Conservation (phyloP, 2,329 filamentous ascomycete species). For the Tricladium varicosporioides region DNA sequence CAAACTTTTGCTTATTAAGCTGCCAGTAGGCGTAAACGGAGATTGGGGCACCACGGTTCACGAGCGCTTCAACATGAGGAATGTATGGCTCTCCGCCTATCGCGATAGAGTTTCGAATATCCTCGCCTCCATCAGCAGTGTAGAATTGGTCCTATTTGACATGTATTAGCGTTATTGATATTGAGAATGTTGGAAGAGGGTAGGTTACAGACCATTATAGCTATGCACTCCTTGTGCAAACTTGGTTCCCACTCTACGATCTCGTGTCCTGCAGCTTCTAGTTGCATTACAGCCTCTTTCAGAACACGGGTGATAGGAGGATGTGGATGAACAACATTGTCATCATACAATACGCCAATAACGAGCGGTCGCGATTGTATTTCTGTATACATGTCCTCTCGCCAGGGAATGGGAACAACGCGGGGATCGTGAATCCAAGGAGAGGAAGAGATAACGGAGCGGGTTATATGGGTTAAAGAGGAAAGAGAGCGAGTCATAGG, state of each 20-base stretch:
- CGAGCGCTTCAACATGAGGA: slow-evolving; percentile 54
- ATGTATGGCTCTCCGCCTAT: slow-evolving; percentile 36
- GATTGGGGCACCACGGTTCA: slow-evolving; percentile 41
- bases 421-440: slow-evolving; percentile 43
- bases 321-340: slow-evolving; percentile 48
- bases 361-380: slow-evolving; percentile 39
- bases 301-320: slow-evolving; percentile 55
- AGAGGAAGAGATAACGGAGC: too few relatives aligned
- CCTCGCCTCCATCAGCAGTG: slow-evolving; percentile 21
- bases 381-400: slow-evolving; percentile 33
- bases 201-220: slow-evolving; percentile 45
- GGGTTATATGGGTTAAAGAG: too few relatives aligned
- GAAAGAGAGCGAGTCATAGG: too few relatives aligned
- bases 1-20: slow-evolving; percentile 19
- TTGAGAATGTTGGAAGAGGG: too few relatives aligned
- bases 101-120: slow-evolving; percentile 11
- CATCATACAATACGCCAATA: slow-evolving; percentile 51
- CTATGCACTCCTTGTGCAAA: slow-evolving; percentile 53
- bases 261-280: slow-evolving; percentile 51
- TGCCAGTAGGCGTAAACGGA: slow-evolving; percentile 15
- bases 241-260: slow-evolving; percentile 44
- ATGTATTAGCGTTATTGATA: too few relatives aligned
- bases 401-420: slow-evolving; percentile 60
- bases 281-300: slow-evolving; percentile 36
- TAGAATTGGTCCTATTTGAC: slow-evolving; percentile 37